Conservation (phyloP, 2,329 filamentous ascomycete species). For the Phaeophleospora eucalypticola region DNA sequence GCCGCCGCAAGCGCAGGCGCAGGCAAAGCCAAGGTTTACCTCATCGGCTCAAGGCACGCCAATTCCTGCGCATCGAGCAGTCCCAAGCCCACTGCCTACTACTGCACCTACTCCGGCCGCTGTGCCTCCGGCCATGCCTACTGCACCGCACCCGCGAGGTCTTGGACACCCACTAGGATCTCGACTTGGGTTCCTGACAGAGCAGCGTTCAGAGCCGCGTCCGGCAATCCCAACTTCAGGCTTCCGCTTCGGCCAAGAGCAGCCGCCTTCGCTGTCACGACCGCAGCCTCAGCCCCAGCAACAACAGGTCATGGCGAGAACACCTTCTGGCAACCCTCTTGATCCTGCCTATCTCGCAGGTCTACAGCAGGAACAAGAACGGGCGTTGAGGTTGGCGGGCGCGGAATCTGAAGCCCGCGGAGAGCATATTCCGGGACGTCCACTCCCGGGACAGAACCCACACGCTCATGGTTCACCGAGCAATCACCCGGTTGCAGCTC, state of each 20-base stretch:
- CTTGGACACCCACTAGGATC: conserved; percentile 28
- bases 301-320: conserved; percentile 12
- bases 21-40: conserved; percentile 29
- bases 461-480: conserved; percentile 28
- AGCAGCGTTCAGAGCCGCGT: conserved; percentile 28
- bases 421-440: conserved; percentile 22
- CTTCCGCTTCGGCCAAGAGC: conserved; percentile 20
- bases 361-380: conserved; percentile 31
- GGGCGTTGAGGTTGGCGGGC: conserved; percentile 29
- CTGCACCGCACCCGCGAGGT: conserved; percentile 22
- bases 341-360: conserved; percentile 25
- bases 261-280: conserved; percentile 17
- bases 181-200: conserved; percentile 31
- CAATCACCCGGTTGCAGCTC: conserved; percentile 20
- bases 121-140: conserved; percentile 14
- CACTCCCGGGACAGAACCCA: conserved; percentile 10
- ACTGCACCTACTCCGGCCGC: conserved; percentile 20
- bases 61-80: conserved; percentile 25
- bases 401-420: conserved; percentile 25
- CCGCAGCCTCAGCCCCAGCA: conserved; percentile 22
- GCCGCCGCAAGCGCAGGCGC: conserved; percentile 29
- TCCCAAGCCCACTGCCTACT: conserved; percentile 26
- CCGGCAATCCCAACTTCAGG: conserved; percentile 9
- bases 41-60: conserved; percentile 31
- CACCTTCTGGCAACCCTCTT: conserved; percentile 13